Base-by-base conservation (phyloP, 73 alveolate genomes). In the Uronychia binucleata region DNA sequence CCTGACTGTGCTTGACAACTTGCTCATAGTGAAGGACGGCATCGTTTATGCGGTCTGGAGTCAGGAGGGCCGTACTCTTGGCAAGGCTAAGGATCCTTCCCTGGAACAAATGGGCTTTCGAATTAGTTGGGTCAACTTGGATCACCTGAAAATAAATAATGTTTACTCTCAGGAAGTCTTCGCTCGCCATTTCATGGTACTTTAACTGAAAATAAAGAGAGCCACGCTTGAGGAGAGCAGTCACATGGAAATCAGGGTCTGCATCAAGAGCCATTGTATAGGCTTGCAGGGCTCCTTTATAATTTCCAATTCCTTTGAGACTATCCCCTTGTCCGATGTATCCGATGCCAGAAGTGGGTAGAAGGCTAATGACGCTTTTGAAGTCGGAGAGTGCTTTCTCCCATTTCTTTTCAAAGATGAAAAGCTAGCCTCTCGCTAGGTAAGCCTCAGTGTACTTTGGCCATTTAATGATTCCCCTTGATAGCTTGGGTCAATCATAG, bases 381-480 rank as follows among this genome's bases (percentile, higher is more conserved):
- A 88, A 88, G 34, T 88, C 94, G 30, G 76, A 60, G 26, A 88
- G 77, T 0, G 94, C 94, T 77, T 88, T 88, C 13, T 88, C 94
- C 77, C 57, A 83, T 31, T 80, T 80, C 33, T 88, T 83, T 28
- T n/a, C 31, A 81, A 46, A 77, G 26, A 83, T 83, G 29, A 32
- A 78, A 29, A 88, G 33, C 57, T 88, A 59, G 8, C 94, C 94
- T 57, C 94, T 34, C 14, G 91, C 91, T 33, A 81, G 59, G 78
- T 84, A 88, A 29, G 91, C 94, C 59, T 88, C 94, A 5, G 74
- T 58, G 84, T 83, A 88, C 80, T 84, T 83, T 32, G 94, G 94
- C 31, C 84, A 88, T 46, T 58, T 83, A 11, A 32, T n/a, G 26
- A 88, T 29, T 11, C 90, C 94, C 33, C 77, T 83, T 26, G 94